Percentiles rank a stretch among this genome's conserved stretches.
These are phyloP conservation scores for Cinchona pubescens DNA, from an alignment of 257 asterid species.

Conservation along the genomic window DNA sequence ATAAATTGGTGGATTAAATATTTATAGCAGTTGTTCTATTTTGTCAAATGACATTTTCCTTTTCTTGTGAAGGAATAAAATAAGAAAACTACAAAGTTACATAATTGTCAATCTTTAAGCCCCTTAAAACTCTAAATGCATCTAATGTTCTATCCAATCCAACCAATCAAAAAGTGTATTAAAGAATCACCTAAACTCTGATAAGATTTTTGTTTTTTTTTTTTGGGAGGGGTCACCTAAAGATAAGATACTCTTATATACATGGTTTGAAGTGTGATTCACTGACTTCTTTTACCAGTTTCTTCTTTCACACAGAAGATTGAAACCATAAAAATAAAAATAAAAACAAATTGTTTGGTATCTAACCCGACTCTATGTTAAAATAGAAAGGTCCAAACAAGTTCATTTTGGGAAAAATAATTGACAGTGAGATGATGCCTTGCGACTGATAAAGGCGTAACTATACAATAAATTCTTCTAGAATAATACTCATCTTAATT, in stretches of 20 bases:
- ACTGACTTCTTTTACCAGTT: neutral
- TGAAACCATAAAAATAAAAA: neutral
- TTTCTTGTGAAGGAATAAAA: neutral
- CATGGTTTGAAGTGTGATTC: neutral
- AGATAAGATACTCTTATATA: neutral
- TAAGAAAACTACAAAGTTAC: neutral
- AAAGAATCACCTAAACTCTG: too few relatives aligned
- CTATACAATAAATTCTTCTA: too few relatives aligned
- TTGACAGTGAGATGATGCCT: too few relatives aligned
- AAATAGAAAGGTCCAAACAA: neutral
- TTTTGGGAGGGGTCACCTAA: neutral
- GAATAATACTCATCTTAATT: neutral
- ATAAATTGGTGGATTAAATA: too few relatives aligned
- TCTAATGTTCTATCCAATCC: neutral
- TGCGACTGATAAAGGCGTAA: neutral
- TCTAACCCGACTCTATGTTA: neutral
- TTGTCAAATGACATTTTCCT: neutral
- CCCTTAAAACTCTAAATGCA: neutral
- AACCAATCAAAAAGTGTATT: neutral
- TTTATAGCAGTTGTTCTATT: too few relatives aligned
- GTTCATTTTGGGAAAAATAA: neutral
- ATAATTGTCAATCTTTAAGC: neutral
- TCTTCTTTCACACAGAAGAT: neutral
- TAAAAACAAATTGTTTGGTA: neutral
- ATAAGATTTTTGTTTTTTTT: too few relatives aligned